Evolutionary conservation across 2,329 filamentous ascomycete species (phyloP), one percentile per base, ranked within the genome.

Genomic region (Corynespora cassiicola): DNA sequence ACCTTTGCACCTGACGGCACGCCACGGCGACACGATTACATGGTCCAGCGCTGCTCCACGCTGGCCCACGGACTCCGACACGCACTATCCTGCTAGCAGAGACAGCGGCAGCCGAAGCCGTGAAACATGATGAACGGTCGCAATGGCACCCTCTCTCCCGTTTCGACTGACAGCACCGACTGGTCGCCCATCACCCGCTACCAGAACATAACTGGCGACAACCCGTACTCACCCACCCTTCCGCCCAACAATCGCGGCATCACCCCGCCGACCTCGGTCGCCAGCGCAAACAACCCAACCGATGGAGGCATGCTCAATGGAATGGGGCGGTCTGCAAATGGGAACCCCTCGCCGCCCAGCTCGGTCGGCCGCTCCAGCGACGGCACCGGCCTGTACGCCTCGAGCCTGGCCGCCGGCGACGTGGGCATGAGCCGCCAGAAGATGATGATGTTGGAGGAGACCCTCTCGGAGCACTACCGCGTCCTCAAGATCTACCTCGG

Each of bases 361-460:
- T 97, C 92, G 5, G 78, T 96, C 54, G 89, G 87, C 47, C 81
- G 88, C 49, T 95, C 89, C 34, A 96, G 90, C 68, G 85, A 87
- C 64, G 90, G 88, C 40, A 88, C 86, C 25, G 81, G 81, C 43
- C 68, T 86, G 47, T 90, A 76, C 47, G 85, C 68, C 32, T 50
- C 61, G 25, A 66, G 63, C 50, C 49, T 75, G 74, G n/a, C n/a
- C n/a, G n/a, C n/a, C n/a, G 82, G 63, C 68, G 82, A 75, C 66
- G 84, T 84, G 58, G 65, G 58, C 59, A 59, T 70, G 33, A 85
- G 82, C 65, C 82, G 81, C 45, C 79, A 81, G 50, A 78, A 78
- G 52, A 76, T 78, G 52, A 68, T 71, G 44, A 65, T 71, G 50
- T 78, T 78, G 71, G 89, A 95, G 54, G 81, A 85, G 39, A 75